These are phyloP conservation scores for Flaveria brownii DNA, from an alignment of 129 eudicot species.

Conservation along the genomic window DNA sequence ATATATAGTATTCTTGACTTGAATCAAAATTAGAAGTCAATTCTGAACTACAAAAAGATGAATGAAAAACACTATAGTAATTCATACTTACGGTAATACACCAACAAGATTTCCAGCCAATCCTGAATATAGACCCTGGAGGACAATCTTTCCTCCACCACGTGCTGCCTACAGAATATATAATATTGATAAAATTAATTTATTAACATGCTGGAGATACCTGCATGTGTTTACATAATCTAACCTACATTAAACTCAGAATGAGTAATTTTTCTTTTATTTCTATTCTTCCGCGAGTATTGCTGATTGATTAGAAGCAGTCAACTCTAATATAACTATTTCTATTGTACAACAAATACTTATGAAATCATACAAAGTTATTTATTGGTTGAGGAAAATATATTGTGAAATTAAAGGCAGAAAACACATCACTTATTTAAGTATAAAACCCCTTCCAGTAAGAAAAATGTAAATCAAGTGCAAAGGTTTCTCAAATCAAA, in stretches of 20 bases:
- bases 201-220: slow-evolving; percentile 3
- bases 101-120: slow-evolving; percentile 96
- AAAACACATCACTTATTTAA: neutral
- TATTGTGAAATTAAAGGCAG: neutral
- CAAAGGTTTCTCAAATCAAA: neutral
- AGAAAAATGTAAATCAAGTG: neutral
- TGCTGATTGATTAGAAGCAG: neutral
- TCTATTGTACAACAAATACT: neutral
- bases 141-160: slow-evolving; percentile 82
- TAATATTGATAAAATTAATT: neutral
- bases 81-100: slow-evolving; percentile 81
- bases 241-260: neutral
- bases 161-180: slow-evolving; percentile 72
- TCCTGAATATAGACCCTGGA: slow-evolving; percentile 93
- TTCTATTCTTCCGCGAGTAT: neutral
- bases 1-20: slow-evolving; percentile 20
- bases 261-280: neutral
- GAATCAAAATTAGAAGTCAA: neutral
- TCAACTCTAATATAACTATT: neutral
- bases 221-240: neutral
- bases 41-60: neutral
- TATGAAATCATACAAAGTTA: neutral
- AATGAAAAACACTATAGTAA: neutral
- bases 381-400: neutral
- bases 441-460: neutral